Percentiles rank a stretch among this genome's conserved stretches.
Conservation (phyloP, 1,139 yeast genomes). For the Hyphopichia wangnamkhiaoensis region DNA sequence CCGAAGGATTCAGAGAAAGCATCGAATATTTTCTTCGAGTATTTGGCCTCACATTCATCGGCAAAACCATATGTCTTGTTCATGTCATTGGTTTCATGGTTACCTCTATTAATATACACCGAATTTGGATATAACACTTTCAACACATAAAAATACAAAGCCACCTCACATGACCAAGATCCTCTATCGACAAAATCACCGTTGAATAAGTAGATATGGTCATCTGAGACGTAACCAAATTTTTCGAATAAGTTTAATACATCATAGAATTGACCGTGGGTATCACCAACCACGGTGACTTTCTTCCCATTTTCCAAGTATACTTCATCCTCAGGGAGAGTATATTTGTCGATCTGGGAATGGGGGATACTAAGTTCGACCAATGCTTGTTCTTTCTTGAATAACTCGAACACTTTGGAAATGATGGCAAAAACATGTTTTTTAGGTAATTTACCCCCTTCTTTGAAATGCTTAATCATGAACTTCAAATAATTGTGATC, state of each 20-base stretch:
- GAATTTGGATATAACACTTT: constrained; percentile 77
- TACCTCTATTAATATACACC: constrained; percentile 84
- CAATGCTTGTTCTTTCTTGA: constrained; percentile 69
- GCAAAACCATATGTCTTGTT: constrained; percentile 95
- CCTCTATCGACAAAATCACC: constrained; percentile 99
- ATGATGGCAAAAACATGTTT: constrained; percentile 83
- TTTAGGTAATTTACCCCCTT: constrained; percentile 74
- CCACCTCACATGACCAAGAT: constrained; percentile 97
- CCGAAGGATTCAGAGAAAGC: constrained; percentile 88
- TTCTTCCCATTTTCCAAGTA: constrained; percentile 31
- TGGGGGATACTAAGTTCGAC: constrained; percentile 64
- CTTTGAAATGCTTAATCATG: constrained; percentile 68
- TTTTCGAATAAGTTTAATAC: constrained; percentile 72
- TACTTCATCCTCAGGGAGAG: constrained; percentile 17
- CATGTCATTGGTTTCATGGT: constrained; percentile 97
- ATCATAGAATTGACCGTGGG: constrained; percentile 96
- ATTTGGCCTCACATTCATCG: constrained; percentile 92
- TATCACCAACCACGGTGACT: constrained; percentile 93
- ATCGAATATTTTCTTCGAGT: constrained; percentile 77
- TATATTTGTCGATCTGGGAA: constrained; percentile 15
- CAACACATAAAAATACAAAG: constrained; percentile 73
- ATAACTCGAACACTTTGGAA: constrained; percentile 66
- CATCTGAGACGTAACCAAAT: constrained; percentile 66
- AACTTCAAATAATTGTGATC: constrained; percentile 55
- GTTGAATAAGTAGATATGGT: constrained; percentile 84